Evolutionary conservation across 768 basidiomycete species (phyloP).

Genomic region (Pholiota molesta): DNA sequence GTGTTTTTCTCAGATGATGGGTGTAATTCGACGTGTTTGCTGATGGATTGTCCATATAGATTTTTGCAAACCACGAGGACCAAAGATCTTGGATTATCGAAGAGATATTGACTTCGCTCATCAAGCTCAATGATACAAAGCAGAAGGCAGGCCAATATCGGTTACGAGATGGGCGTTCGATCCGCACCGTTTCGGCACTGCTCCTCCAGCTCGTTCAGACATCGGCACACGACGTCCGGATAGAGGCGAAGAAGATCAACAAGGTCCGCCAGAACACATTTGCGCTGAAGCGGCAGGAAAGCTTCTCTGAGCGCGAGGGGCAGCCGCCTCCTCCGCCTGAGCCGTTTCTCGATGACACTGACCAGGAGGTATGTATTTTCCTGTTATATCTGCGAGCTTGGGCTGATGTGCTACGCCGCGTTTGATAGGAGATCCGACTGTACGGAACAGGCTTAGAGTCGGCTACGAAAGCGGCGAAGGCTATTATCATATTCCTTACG

Average conservation of each 20-base stretch:
- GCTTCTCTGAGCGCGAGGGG: constrained; percentile 43
- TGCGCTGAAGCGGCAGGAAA: constrained; percentile 67
- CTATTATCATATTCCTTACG: constrained; percentile 78
- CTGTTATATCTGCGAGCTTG: not conserved
- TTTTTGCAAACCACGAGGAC: constrained; percentile 88
- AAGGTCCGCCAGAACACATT: constrained; percentile 64
- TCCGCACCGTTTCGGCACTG: constrained; percentile 91
- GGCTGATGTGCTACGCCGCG: not conserved
- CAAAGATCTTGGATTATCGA: constrained; percentile 98
- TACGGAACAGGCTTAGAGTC: constrained; percentile 78
- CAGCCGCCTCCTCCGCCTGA: constrained; percentile 35
- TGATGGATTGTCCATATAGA: constrained; percentile 43
- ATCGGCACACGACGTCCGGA: constrained; percentile 83
- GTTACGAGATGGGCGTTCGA: constrained; percentile 92
- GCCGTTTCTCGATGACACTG: constrained; percentile 67
- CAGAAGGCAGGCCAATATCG: constrained; percentile 89
- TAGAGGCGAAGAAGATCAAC: constrained; percentile 64
- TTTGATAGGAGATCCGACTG: constrained; percentile 63
- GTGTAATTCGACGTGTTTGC: not conserved
- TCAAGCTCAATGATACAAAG: constrained; percentile 87
- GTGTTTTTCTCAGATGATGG: no score
- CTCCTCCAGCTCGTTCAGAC: constrained; percentile 97
- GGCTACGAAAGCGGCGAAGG: constrained; percentile 82
- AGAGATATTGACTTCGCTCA: constrained; percentile 89
- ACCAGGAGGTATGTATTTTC: constrained; percentile 52